Evolutionary conservation across 148 eudicot species (phyloP).

Genomic region (Chenopodium formosanum): DNA sequence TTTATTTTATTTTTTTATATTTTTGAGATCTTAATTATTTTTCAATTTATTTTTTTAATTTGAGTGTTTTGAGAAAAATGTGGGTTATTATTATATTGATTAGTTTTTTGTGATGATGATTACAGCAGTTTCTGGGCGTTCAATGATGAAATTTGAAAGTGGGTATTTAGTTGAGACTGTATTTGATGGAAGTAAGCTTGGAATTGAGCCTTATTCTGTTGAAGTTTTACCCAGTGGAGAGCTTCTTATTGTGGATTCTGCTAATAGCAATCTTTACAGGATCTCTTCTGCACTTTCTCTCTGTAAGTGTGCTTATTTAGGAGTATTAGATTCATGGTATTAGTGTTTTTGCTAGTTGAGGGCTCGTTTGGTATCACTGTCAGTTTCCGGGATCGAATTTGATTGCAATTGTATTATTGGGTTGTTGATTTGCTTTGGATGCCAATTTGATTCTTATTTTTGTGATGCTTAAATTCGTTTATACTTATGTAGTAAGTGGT

Average conservation of each 20-base stretch:
- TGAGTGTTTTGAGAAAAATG: neutral
- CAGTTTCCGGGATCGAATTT: neutral
- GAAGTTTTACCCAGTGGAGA: constrained; percentile 82
- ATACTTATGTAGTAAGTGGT: neutral
- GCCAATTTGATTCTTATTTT: constrained; percentile 6
- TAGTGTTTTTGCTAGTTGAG: neutral
- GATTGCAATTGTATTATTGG: neutral
- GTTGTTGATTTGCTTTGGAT: constrained; percentile 8
- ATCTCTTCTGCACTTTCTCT: constrained; percentile 86
- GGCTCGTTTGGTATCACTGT: neutral
- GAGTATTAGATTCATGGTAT: neutral
- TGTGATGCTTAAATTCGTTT: neutral
- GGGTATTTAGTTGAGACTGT: constrained; percentile 98
- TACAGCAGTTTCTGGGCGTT: constrained; percentile 73
- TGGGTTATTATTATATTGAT: constrained; percentile 10
- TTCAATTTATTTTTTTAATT: neutral
- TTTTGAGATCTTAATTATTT: constrained; percentile 3
- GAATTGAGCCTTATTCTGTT: constrained; percentile 84
- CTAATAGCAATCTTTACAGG: constrained; percentile 87
- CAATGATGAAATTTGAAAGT: constrained; percentile 95
- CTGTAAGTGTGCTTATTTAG: constrained; percentile 47
- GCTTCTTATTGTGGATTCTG: constrained; percentile 89
- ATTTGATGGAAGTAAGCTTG: constrained; percentile 98
- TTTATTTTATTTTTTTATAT: neutral
- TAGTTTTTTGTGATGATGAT: neutral